Conservation (phyloP, 768 basidiomycete genomes). For the Ephemerocybe angulata region DNA sequence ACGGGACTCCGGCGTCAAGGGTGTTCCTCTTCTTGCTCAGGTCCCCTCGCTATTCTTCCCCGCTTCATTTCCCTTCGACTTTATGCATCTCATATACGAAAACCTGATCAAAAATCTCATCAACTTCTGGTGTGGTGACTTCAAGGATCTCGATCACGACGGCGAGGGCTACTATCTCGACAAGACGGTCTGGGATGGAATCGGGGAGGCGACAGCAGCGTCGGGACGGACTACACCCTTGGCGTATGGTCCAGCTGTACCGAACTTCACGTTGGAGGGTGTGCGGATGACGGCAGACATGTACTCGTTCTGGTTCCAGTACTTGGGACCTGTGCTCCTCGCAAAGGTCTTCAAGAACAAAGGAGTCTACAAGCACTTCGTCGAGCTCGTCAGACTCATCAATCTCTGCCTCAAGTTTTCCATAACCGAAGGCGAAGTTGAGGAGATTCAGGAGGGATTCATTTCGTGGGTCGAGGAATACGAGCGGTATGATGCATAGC, state of each 20-base stretch:
- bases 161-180: slow-evolving; percentile 22
- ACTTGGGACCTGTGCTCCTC: slow-evolving; percentile 38
- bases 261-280: slow-evolving; percentile 37
- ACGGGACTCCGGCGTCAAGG: slow-evolving; percentile 31
- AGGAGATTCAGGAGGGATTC: slow-evolving; percentile 26
- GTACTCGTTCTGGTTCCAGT: slow-evolving; percentile 37
- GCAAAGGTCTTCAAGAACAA: slow-evolving; percentile 23
- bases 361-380: slow-evolving; percentile 41
- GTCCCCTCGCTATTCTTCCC: slow-evolving; percentile 35
- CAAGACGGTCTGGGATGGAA: slow-evolving; percentile 12
- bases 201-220: slow-evolving; percentile 8
- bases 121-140: slow-evolving; percentile 35
- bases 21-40: slow-evolving; percentile 26
- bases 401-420: slow-evolving; percentile 34
- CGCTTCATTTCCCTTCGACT: slow-evolving; percentile 38
- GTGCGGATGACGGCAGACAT: slow-evolving; percentile 40
- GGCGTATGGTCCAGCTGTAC: slow-evolving; percentile 27
- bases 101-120: slow-evolving; percentile 38
- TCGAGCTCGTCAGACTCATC: slow-evolving; percentile 35
- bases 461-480: slow-evolving; percentile 34
- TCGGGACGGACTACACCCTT: slow-evolving; percentile 13
- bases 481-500: slow-evolving; percentile 28
- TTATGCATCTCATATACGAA: slow-evolving; percentile 44
- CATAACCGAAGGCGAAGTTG: slow-evolving; percentile 23
- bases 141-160: slow-evolving; percentile 31